These are phyloP conservation scores for Plectosphaerella plurivora DNA, from an alignment of 2,329 filamentous ascomycete species.

Conservation along the genomic window DNA sequence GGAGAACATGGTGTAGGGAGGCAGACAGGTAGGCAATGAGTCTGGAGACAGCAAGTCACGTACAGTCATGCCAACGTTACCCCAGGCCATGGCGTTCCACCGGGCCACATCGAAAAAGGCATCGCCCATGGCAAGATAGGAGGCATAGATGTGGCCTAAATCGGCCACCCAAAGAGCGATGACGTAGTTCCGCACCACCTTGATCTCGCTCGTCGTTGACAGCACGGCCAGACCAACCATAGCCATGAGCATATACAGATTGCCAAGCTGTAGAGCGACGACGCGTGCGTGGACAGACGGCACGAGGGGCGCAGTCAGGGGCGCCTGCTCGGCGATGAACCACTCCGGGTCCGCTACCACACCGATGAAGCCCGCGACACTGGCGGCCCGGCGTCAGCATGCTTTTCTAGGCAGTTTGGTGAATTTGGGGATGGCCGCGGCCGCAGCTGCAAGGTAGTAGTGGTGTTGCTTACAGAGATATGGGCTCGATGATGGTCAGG, in stretches of 20 bases:
- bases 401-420: not conserved
- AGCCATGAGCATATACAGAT: conserved; percentile 63
- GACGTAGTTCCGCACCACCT: conserved; percentile 63
- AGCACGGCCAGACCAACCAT: conserved; percentile 61
- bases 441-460: not conserved
- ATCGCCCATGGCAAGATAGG: conserved; percentile 51
- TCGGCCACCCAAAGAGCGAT: conserved; percentile 62
- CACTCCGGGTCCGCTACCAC: conserved; percentile 52
- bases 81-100: conserved; percentile 72
- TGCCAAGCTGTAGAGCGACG: conserved; percentile 65
- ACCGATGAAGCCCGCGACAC: conserved; percentile 54
- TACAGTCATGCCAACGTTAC: conserved; percentile 65
- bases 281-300: conserved; percentile 44
- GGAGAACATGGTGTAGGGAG: not conserved
- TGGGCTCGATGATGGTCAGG: conserved; percentile 65
- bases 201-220: conserved; percentile 59
- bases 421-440: too few species aligned
- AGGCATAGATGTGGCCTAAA: conserved; percentile 62
- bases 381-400: conserved; percentile 21
- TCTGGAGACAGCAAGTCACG: conserved; percentile 22
- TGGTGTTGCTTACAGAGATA: conserved; percentile 53
- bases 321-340: conserved; percentile 62
- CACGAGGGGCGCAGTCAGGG: conserved; percentile 20
- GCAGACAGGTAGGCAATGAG: not conserved
- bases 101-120: conserved; percentile 45